Evolutionary conservation across 495 filamentous ascomycete genomes (phyloP), one percentile per base, ranked within the genome.

Genomic region (Penicillium dipodomyicola): DNA sequence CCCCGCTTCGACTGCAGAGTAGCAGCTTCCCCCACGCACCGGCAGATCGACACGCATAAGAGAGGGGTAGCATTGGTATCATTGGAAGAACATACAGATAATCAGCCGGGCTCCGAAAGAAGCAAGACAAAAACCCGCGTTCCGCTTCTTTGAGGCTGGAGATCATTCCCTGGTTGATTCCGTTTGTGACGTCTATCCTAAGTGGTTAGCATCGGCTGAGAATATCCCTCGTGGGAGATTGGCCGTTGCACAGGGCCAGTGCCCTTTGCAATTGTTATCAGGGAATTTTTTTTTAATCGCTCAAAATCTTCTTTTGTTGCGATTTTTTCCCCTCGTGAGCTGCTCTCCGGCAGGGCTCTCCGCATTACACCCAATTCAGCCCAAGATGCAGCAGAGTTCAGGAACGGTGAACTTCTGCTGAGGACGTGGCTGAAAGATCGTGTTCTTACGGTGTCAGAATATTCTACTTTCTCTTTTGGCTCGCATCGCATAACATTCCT

Each of bases 361-460:
- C 73, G 70, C 71, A 72, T 75, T 69, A 66, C 68, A 75, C 70
- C 65, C 63, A 56, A 77, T 64, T 65, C 71, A 73, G 67, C 72
- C 68, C 76, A 79, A 77, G 69, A 79, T 79, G 76, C 76, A 77
- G 76, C 75, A 77, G 69, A 77, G 68, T 77, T 73, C 72, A 75
- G 76, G 67, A 69, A 66, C 74, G 53, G 67, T 68, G 61, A 59
- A 67, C 67, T 63, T 71, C 69, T 72, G 70, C 68, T 75, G 73
- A 76, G 72, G 70, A 76, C 72, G 74, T 76, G 74, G 72, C 71
- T 73, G 68, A 71, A 71, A 58, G 65, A 72, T 71, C 59, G 61
- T 49, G 63, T 60, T 62, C 57, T 62, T 58, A 63, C 63, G 61
- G 65, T 69, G 69, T 69, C 70, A 64, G 64, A 72, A 65, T 67